A percentile compares a stretch with the other conserved stretches of the same genome.
These are phyloP conservation scores for Cryphonectria naterciae DNA, from an alignment of 2,329 filamentous ascomycete genomes.

Conservation along the genomic window DNA sequence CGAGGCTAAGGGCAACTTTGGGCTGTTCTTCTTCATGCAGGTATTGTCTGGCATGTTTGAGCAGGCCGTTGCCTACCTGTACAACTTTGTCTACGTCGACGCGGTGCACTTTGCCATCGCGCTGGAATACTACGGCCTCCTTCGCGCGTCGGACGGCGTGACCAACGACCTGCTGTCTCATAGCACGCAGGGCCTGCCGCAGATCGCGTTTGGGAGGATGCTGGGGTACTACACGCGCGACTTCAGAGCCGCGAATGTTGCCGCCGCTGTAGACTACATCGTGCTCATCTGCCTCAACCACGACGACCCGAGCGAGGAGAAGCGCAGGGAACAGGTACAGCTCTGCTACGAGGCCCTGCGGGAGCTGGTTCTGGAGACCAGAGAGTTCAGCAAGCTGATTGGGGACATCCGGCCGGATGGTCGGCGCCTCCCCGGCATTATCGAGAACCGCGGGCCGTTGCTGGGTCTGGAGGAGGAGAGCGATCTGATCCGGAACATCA, in stretches of 20 bases:
- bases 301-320: constrained; percentile 58
- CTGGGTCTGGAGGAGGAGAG: constrained; percentile 80
- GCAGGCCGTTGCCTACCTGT: constrained; percentile 88
- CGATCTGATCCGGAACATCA: constrained; percentile 90
- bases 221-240: constrained; percentile 94
- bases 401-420: constrained; percentile 90
- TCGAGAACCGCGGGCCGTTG: constrained; percentile 81
- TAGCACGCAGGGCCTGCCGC: constrained; percentile 71
- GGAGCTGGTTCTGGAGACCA: constrained; percentile 93
- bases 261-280: constrained; percentile 91
- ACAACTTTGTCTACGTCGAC: constrained; percentile 88
- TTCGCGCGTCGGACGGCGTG: constrained; percentile 83
- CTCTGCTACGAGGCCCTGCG: constrained; percentile 92
- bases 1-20: constrained; percentile 74
- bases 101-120: constrained; percentile 94
- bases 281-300: constrained; percentile 88
- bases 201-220: constrained; percentile 94
- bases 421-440: constrained; percentile 79
- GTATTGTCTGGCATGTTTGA: constrained; percentile 92
- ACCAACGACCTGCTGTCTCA: constrained; percentile 70
- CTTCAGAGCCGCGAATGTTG: constrained; percentile 88
- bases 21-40: constrained; percentile 92
- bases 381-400: constrained; percentile 91
- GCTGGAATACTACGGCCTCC: constrained; percentile 84
- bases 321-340: constrained; percentile 75